A percentile compares a stretch with the other conserved stretches of the same genome.
Conservation (phyloP, 371 early-diverging fungal species). For the Chytridium lagenaria region DNA sequence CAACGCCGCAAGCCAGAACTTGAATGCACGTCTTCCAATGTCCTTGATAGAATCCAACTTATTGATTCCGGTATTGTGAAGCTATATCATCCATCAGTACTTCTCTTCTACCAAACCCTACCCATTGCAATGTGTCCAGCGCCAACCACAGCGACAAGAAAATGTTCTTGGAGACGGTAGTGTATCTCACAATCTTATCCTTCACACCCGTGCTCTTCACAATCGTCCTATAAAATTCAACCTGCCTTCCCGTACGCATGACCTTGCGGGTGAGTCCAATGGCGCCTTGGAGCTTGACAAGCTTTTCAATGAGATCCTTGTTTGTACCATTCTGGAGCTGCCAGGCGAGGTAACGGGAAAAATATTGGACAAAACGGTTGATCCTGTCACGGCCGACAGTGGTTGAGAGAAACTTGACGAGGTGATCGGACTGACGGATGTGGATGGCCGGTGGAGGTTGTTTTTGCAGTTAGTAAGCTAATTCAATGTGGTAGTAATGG, state of each 20-base stretch:
- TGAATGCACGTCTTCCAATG: constrained; percentile 35
- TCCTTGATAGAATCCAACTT: constrained; percentile 47
- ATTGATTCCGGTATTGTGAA: constrained; percentile 43
- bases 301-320: constrained; percentile 36
- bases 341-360: constrained; percentile 44
- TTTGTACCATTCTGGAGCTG: constrained; percentile 39
- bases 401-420: constrained; percentile 47
- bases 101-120: neutral
- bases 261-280: constrained; percentile 43
- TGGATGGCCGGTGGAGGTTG: no score
- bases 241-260: constrained; percentile 49
- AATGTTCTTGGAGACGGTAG: constrained; percentile 39
- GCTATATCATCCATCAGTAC: constrained; percentile 23
- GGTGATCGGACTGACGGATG: constrained; percentile 29
- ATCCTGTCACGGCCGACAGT: constrained; percentile 51
- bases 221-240: constrained; percentile 44
- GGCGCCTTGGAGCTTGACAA: constrained; percentile 35
- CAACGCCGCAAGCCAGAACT: constrained; percentile 49
- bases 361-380: constrained; percentile 47
- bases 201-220: constrained; percentile 39
- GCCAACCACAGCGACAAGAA: constrained; percentile 47
- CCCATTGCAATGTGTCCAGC: constrained; percentile 47
- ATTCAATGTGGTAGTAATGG: no score
- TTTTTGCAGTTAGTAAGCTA: no score
- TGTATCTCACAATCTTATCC: constrained; percentile 43